phyloP scores from a whole-genome alignment of 225 moss, liverwort and hornwort species.

The Polytrichum formosum region DNA sequence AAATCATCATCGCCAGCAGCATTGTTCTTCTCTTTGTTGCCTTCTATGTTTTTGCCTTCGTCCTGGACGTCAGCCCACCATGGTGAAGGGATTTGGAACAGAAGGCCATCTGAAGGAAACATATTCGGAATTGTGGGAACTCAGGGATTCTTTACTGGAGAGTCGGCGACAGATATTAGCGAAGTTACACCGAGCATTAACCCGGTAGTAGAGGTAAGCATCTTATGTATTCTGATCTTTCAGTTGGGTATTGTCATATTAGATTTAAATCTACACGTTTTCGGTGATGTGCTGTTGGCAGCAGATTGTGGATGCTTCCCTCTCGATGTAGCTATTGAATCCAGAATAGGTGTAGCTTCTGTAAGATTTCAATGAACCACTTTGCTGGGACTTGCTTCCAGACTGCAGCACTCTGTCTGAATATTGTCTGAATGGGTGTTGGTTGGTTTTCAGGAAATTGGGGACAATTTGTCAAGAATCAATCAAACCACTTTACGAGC shows the following conservation, averaged over 20 bases:
- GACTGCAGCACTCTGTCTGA: neutral
- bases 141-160: neutral
- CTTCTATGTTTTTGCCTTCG: neutral
- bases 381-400: neutral
- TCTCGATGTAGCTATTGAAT: neutral
- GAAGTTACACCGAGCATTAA: neutral
- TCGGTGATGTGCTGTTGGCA: no score
- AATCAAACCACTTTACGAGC: neutral
- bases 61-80: neutral
- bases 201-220: no score
- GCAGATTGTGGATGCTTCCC: neutral
- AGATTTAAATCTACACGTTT: no score
- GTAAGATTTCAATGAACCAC: neutral
- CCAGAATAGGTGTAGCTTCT: neutral
- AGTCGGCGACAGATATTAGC: neutral
- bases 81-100: neutral
- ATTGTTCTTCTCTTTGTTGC: slow-evolving; percentile 3
- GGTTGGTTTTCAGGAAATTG: neutral
- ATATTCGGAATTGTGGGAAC: neutral
- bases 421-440: no score
- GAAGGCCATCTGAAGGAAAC: slow-evolving; percentile 2
- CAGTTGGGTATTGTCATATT: no score
- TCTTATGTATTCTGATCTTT: no score
- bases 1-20: neutral
- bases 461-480: neutral